phyloP scores from a whole-genome alignment of 768 basidiomycete species.

The Nidularia sp. region DNA sequence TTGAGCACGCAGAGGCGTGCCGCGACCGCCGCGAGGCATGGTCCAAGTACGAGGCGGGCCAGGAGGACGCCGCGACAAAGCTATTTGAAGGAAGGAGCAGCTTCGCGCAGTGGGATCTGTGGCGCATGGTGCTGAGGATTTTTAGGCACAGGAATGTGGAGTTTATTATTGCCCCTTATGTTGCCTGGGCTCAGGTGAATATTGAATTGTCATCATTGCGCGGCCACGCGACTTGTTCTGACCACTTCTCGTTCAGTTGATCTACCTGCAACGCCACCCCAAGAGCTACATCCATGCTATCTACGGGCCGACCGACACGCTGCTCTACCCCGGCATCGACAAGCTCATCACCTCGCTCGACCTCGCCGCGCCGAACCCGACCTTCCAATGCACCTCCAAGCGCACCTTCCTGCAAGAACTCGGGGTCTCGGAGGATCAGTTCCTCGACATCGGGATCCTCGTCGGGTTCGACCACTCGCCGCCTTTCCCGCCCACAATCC shows the following conservation, averaged over 20 bases:
- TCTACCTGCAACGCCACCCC: slow-evolving; percentile 90
- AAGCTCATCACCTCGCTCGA: slow-evolving; percentile 89
- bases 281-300: slow-evolving; percentile 95
- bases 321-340: slow-evolving; percentile 85
- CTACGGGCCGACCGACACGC: slow-evolving; percentile 84
- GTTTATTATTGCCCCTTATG: slow-evolving; percentile 93
- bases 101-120: slow-evolving; percentile 85
- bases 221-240: background rate
- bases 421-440: slow-evolving; percentile 78
- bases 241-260: slow-evolving; percentile 50
- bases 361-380: slow-evolving; percentile 58
- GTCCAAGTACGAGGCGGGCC: slow-evolving; percentile 88
- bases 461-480: slow-evolving; percentile 82
- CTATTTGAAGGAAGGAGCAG: slow-evolving; percentile 75
- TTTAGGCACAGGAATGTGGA: slow-evolving; percentile 95
- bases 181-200: slow-evolving; percentile 93
- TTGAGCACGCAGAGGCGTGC: slow-evolving; percentile 63
- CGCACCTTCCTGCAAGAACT: slow-evolving; percentile 56
- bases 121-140: slow-evolving; percentile 87
- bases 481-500: slow-evolving; percentile 77
- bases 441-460: slow-evolving; percentile 90
- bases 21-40: slow-evolving; percentile 83
- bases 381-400: slow-evolving; percentile 86
- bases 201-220: background rate
- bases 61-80: slow-evolving; percentile 84